These are phyloP conservation scores for Trichoderma sp. DNA, from an alignment of 2,329 filamentous ascomycete species.

Conservation along the genomic window DNA sequence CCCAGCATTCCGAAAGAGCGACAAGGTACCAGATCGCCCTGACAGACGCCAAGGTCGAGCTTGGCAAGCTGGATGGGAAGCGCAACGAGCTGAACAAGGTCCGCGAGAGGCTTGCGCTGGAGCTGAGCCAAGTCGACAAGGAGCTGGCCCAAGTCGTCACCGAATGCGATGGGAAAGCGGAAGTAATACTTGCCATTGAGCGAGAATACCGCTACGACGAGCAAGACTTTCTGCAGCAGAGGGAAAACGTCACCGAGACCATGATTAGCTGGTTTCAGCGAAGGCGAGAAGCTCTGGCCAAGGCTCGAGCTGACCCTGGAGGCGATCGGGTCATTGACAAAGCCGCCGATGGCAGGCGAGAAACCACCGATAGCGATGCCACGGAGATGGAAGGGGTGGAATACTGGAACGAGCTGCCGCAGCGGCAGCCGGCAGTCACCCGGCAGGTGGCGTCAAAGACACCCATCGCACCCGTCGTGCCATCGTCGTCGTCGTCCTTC, in stretches of 20 bases:
- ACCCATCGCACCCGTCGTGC: conserved; percentile 1
- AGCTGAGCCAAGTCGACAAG: conserved; percentile 38
- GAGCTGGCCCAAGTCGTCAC: conserved; percentile 34
- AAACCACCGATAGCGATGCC: conserved; percentile 15
- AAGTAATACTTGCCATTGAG: conserved; percentile 34
- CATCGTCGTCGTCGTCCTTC: not conserved
- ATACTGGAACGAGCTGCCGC: conserved; percentile 3
- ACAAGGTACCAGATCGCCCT: conserved; percentile 27
- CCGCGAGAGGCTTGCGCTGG: conserved; percentile 29
- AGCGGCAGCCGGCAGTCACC: not conserved
- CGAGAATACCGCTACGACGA: conserved; percentile 32
- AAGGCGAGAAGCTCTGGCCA: conserved; percentile 26
- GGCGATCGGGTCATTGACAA: conserved; percentile 21
- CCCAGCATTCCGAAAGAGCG: conserved; percentile 26
- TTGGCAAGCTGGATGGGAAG: conserved; percentile 30
- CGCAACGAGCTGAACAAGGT: conserved; percentile 30
- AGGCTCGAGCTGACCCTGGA: not conserved
- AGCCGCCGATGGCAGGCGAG: conserved; percentile 16
- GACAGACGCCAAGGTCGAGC: conserved; percentile 29
- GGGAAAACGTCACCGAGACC: conserved; percentile 28
- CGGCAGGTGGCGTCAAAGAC: not conserved
- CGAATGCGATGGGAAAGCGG: conserved; percentile 32
- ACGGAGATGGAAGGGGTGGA: conserved; percentile 24
- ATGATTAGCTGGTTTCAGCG: conserved; percentile 36
- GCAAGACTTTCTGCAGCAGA: conserved; percentile 29